A percentile compares a stretch with the other conserved stretches of the same genome.
These are phyloP conservation scores for Biscogniauxia mediterranea DNA, from an alignment of 2,329 filamentous ascomycete genomes.

Conservation along the genomic window DNA sequence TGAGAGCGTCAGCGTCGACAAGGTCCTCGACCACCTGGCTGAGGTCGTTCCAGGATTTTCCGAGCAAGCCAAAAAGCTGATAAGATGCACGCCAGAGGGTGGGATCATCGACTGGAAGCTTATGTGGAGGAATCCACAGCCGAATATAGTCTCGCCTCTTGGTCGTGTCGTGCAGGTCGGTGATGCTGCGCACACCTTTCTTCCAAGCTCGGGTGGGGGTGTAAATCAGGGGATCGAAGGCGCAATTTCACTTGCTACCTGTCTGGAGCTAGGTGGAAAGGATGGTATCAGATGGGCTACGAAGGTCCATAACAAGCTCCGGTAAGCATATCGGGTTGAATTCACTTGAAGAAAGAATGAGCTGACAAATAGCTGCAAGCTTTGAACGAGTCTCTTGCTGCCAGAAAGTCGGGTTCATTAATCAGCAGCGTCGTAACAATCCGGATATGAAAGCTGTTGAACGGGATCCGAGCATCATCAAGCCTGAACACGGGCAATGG, in stretches of 20 bases:
- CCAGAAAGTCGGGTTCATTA: conserved; percentile 8
- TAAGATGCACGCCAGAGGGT: conserved; percentile 14
- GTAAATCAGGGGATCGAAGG: conserved; percentile 37
- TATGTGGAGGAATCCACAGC: conserved; percentile 33
- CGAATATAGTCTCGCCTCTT: conserved; percentile 27
- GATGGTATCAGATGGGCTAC: conserved; percentile 20
- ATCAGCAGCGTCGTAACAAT: conserved; percentile 1
- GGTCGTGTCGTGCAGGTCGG: conserved; percentile 33
- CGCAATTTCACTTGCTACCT: conserved; percentile 30
- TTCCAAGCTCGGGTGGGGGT: conserved; percentile 34
- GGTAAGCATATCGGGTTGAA: conserved; percentile 14
- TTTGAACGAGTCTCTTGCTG: conserved; percentile 6
- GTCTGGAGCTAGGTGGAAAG: conserved; percentile 28
- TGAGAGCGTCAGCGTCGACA: neutral
- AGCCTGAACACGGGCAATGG: conserved; percentile 11
- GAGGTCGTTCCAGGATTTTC: conserved; percentile 1
- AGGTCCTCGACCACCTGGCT: conserved; percentile 2
- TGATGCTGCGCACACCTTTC: conserved; percentile 35
- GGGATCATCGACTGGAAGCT: conserved; percentile 40
- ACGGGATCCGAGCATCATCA: conserved; percentile 8
- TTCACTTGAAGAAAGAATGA: conserved; percentile 7
- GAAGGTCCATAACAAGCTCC: conserved; percentile 29
- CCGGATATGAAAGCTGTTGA: conserved; percentile 8
- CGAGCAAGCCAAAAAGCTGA: conserved; percentile 11
- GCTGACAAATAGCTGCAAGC: neutral